These are phyloP conservation scores for Phenoliferia sp. DNA, from an alignment of 1,284 basidiomycete genomes.

Conservation along the genomic window DNA sequence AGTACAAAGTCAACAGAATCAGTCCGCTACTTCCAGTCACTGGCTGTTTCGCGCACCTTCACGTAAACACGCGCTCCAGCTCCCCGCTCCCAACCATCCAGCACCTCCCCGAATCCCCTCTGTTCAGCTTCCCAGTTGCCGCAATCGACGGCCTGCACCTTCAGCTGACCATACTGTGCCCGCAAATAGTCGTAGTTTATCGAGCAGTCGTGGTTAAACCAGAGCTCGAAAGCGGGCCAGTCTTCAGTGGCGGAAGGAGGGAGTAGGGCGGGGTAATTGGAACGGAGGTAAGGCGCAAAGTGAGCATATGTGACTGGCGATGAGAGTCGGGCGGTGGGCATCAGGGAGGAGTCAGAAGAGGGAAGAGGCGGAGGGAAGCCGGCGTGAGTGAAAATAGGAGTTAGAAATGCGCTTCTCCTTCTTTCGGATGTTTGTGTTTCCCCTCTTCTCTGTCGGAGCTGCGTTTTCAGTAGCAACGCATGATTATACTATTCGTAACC, in stretches of 20 bases:
- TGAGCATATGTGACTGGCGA: background rate
- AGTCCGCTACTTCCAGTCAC: background rate
- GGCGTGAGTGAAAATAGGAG: too few relatives aligned
- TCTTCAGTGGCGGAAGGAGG: background rate
- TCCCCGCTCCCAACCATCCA: conserved; percentile 43
- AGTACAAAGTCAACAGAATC: background rate
- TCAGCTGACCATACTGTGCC: background rate
- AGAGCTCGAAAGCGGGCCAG: background rate
- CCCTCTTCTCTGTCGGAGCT: too few relatives aligned
- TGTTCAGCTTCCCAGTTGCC: background rate
- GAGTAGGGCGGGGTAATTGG: background rate
- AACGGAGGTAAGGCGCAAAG: background rate
- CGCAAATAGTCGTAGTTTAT: background rate
- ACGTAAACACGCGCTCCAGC: conserved; percentile 45
- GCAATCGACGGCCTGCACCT: background rate
- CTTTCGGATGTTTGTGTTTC: too few relatives aligned
- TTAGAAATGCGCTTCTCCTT: too few relatives aligned
- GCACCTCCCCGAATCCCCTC: conserved; percentile 21
- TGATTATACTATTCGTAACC: too few relatives aligned
- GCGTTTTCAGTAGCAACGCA: too few relatives aligned
- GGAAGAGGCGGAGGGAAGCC: too few relatives aligned
- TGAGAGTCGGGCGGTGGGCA: background rate
- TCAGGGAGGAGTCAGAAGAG: too few relatives aligned
- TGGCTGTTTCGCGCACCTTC: background rate
- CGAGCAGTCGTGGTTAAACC: background rate